A percentile compares a stretch with the other conserved stretches of the same genome.
Conservation (phyloP, 805 yeast genomes). For the Candida berthetii region DNA sequence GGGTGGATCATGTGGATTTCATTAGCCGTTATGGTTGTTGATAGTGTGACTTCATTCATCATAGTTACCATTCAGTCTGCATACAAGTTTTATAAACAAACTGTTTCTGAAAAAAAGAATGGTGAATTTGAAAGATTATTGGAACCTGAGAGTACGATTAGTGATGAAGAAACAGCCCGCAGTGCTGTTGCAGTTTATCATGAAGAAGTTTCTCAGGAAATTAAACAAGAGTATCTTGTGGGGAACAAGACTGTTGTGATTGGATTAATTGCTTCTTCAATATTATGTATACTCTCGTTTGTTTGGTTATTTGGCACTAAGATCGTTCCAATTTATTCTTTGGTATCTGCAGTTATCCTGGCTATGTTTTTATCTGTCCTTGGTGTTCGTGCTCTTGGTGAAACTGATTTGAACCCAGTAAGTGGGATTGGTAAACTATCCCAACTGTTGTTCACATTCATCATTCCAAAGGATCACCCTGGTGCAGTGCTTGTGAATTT, state of each 20-base stretch:
- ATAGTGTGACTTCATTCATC: constrained; percentile 74
- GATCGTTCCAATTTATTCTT: constrained; percentile 65
- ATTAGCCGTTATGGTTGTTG: constrained; percentile 89
- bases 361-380: constrained; percentile 78
- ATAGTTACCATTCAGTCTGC: constrained; percentile 49
- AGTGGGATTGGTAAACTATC: constrained; percentile 95
- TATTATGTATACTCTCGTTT: constrained; percentile 62
- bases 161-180: neutral
- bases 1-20: constrained; percentile 98
- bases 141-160: neutral
- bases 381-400: constrained; percentile 93
- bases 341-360: constrained; percentile 59
- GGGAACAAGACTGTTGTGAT: constrained; percentile 38
- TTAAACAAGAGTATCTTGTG: constrained; percentile 41
- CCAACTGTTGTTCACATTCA: constrained; percentile 78
- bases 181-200: too few relatives aligned
- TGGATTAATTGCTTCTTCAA: constrained; percentile 63
- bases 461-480: constrained; percentile 69
- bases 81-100: constrained; percentile 10
- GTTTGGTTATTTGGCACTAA: constrained; percentile 58
- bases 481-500: constrained; percentile 80
- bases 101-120: neutral
- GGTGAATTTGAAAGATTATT: neutral
- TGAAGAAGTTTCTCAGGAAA: constrained; percentile 29
- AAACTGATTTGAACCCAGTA: constrained; percentile 94